These are phyloP conservation scores for Stygiomarasmius scandens DNA, from an alignment of 1,284 basidiomycete genomes.

Conservation along the genomic window DNA sequence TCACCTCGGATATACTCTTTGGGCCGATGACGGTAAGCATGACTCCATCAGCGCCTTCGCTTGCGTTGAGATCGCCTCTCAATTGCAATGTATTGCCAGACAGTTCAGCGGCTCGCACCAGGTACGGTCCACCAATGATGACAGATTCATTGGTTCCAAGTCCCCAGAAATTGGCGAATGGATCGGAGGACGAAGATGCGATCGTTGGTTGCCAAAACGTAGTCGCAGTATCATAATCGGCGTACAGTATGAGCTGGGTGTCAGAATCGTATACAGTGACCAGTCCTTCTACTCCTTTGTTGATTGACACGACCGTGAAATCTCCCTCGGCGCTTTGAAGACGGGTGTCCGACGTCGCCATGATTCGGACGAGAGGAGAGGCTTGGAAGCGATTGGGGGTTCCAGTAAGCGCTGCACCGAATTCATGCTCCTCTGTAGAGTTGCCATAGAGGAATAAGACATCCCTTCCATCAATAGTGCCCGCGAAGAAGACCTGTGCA, in stretches of 20 bases:
- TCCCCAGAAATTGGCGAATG: conserved; percentile 48
- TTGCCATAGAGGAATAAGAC: conserved; percentile 72
- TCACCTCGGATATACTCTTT: conserved; percentile 48
- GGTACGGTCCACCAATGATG: conserved; percentile 59
- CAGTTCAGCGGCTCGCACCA: conserved; percentile 52
- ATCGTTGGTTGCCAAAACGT: conserved; percentile 52
- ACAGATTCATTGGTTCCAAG: conserved; percentile 54
- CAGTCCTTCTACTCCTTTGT: conserved; percentile 57
- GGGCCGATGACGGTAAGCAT: conserved; percentile 57
- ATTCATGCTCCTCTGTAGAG: conserved; percentile 60
- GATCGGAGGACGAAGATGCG: conserved; percentile 28
- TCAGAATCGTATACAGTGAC: conserved; percentile 67
- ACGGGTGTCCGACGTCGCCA: not conserved
- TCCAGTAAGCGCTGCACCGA: conserved; percentile 49
- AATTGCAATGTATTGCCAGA: conserved; percentile 41
- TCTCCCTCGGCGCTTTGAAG: not conserved
- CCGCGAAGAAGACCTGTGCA: conserved; percentile 67
- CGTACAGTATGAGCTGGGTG: conserved; percentile 66
- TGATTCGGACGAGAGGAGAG: not conserved
- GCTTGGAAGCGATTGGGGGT: conserved; percentile 37
- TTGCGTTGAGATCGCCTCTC: conserved; percentile 48
- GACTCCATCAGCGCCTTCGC: conserved; percentile 26
- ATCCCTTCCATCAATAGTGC: conserved; percentile 66
- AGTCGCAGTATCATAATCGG: conserved; percentile 62
- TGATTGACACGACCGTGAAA: conserved; percentile 47